phyloP scores from a whole-genome alignment of 2,329 filamentous ascomycete species.

The Diaporthe eres region DNA sequence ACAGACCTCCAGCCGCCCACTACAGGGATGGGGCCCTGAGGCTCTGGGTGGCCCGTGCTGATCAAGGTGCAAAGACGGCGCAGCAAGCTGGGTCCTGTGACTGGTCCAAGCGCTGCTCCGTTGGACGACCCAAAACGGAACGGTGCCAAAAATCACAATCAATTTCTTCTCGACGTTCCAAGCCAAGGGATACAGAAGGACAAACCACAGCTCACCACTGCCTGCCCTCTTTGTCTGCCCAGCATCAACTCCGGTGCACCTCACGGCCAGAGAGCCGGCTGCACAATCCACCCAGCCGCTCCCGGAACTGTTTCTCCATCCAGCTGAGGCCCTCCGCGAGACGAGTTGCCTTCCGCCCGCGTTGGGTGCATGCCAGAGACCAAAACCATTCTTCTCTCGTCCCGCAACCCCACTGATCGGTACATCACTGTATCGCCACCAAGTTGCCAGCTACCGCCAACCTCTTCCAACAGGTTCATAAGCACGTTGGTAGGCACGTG shows the following conservation, averaged over 20 bases:
- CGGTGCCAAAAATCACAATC: slow-evolving; percentile 12
- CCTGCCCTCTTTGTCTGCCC: slow-evolving; percentile 28
- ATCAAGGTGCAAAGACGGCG: background rate
- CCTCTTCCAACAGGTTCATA: slow-evolving; percentile 6
- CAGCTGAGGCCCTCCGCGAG: background rate
- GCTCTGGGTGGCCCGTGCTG: slow-evolving; percentile 17
- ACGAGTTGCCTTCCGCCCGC: background rate
- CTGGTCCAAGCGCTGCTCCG: slow-evolving; percentile 35
- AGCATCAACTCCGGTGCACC: background rate
- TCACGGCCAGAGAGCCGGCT: slow-evolving; percentile 15
- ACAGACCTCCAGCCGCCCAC: background rate
- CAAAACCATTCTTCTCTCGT: slow-evolving; percentile 3
- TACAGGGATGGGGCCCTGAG: background rate
- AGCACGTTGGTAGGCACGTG: slow-evolving; percentile 35
- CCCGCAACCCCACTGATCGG: background rate
- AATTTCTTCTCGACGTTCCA: slow-evolving; percentile 32
- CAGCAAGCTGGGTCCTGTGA: background rate
- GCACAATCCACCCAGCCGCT: slow-evolving; percentile 3
- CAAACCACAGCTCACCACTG: slow-evolving; percentile 7
- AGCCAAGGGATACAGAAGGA: slow-evolving; percentile 6
- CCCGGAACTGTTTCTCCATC: background rate
- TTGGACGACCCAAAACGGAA: slow-evolving; percentile 15
- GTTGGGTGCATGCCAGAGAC: background rate
- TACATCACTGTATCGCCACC: slow-evolving; percentile 23
- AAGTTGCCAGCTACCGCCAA: background rate